phyloP scores from a whole-genome alignment of 345 rosid genomes.

The Populus deltoides region DNA sequence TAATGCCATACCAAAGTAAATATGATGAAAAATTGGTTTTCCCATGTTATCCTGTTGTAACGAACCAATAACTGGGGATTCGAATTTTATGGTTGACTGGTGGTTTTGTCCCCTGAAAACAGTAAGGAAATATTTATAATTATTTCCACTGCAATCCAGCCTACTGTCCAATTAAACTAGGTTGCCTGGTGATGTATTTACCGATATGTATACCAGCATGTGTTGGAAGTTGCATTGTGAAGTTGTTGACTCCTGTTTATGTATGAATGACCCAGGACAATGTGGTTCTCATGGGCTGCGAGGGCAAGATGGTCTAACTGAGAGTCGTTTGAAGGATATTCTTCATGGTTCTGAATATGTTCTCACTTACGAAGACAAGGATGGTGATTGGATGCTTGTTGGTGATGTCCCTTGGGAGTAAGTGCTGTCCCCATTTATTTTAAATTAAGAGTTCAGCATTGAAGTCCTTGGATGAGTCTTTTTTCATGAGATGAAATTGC shows the following conservation, averaged over 20 bases:
- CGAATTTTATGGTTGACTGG: neutral
- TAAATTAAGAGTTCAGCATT: neutral
- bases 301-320: constrained; percentile 37
- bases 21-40: neutral
- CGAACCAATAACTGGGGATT: neutral
- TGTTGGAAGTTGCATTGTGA: neutral
- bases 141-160: neutral
- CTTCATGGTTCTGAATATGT: constrained; percentile 41
- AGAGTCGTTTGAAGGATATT: constrained; percentile 41
- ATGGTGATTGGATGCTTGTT: constrained; percentile 34
- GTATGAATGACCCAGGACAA: constrained; percentile 35
- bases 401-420: constrained; percentile 38
- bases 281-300: constrained; percentile 44
- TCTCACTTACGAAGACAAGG: constrained; percentile 34
- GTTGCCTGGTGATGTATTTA: neutral
- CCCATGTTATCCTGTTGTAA: neutral
- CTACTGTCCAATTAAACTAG: no score
- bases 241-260: constrained; percentile 7
- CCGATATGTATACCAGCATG: no score
- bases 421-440: constrained; percentile 8
- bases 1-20: neutral
- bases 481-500: neutral
- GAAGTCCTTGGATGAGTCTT: neutral
- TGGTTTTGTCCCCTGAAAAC: neutral
- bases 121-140: neutral